phyloP scores from a whole-genome alignment of 768 basidiomycete genomes.

The Tulasnella sp. region DNA sequence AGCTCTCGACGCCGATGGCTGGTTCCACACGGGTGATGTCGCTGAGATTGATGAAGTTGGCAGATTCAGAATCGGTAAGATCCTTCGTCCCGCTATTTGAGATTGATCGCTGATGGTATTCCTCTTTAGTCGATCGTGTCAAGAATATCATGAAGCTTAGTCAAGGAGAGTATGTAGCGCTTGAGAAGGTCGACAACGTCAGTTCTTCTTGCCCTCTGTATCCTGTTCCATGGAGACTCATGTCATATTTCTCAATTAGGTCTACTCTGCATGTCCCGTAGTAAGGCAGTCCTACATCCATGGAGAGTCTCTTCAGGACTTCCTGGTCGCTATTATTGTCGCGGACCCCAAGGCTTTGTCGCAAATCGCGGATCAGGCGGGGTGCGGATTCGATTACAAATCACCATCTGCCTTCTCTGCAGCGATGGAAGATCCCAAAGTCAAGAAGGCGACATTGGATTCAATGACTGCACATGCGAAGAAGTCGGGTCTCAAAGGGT shows the following conservation, averaged over 20 bases:
- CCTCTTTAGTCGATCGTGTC: slow-evolving; percentile 75
- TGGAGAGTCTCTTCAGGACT: slow-evolving; percentile 80
- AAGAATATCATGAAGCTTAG: slow-evolving; percentile 99
- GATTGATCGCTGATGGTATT: not conserved
- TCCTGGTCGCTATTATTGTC: slow-evolving; percentile 71
- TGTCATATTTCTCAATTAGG: not conserved
- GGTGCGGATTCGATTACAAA: slow-evolving; percentile 36
- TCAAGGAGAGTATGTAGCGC: slow-evolving; percentile 96
- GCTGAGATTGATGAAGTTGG: slow-evolving; percentile 70
- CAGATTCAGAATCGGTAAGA: slow-evolving; percentile 58
- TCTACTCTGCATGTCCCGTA: slow-evolving; percentile 58
- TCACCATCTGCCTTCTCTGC: slow-evolving; percentile 42
- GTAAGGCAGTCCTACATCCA: slow-evolving; percentile 79
- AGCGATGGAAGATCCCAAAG: slow-evolving; percentile 49
- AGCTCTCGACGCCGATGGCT: slow-evolving; percentile 76
- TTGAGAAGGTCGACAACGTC: slow-evolving; percentile 84
- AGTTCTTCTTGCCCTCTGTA: not conserved
- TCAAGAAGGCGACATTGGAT: slow-evolving; percentile 46
- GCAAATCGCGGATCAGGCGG: slow-evolving; percentile 37
- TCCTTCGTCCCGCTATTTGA: no score
- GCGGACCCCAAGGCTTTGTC: slow-evolving; percentile 74
- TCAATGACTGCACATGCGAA: slow-evolving; percentile 49
- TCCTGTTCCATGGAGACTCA: not conserved
- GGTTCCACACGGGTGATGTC: slow-evolving; percentile 87
- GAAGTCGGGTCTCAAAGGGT: slow-evolving; percentile 64